These are phyloP conservation scores for Microsporum canis DNA, from an alignment of 2,329 filamentous ascomycete species.

Conservation along the genomic window DNA sequence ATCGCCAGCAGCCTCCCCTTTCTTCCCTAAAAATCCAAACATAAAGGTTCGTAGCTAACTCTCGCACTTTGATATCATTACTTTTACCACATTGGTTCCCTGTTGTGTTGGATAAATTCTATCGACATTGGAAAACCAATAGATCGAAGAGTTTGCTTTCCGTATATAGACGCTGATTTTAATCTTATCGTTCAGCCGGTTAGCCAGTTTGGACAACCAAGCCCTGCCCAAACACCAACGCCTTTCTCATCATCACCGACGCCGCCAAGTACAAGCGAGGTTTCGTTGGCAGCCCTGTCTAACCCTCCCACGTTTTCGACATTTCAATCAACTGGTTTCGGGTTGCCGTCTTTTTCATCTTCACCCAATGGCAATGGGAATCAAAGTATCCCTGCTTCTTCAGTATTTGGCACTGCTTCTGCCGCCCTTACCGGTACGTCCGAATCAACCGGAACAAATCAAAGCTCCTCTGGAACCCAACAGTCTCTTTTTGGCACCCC, in stretches of 20 bases:
- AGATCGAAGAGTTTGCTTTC: neutral
- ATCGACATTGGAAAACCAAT: neutral
- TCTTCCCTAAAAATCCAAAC: slow-evolving; percentile 8
- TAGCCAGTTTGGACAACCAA: slow-evolving; percentile 8
- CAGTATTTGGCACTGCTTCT: neutral
- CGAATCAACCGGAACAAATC: neutral
- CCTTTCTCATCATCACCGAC: neutral
- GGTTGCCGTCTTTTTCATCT: neutral
- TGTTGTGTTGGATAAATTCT: too few species aligned
- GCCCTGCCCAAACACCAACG: neutral
- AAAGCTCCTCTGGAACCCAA: too few species aligned
- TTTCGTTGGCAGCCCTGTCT: neutral
- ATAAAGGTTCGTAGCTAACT: neutral
- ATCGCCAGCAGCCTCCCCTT: slow-evolving; percentile 13
- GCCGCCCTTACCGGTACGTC: neutral
- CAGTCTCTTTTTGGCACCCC: neutral
- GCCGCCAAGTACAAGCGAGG: neutral
- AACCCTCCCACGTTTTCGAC: neutral
- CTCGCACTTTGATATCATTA: neutral
- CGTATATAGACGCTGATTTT: neutral
- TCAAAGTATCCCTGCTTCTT: neutral
- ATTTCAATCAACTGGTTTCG: neutral
- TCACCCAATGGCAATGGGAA: neutral
- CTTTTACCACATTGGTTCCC: neutral
- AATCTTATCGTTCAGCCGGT: neutral